Evolutionary conservation across 345 rosid genomes (phyloP), one percentile per base, ranked within the genome.

Genomic region (Zanthoxylum bungeanum): DNA sequence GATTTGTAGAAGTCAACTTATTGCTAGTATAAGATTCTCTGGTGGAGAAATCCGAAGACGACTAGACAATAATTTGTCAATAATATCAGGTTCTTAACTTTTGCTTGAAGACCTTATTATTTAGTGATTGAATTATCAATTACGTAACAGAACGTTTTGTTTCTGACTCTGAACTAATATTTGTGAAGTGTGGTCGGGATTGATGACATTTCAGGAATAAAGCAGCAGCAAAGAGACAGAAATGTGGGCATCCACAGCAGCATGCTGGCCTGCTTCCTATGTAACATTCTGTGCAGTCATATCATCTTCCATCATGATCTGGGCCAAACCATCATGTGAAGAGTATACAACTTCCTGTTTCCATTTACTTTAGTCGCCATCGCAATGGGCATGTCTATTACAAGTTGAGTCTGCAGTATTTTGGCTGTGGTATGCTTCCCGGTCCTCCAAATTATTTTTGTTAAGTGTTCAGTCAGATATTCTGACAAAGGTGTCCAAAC

Each of bases 211-310:
- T 59, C 9, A 19, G 28, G 30, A 31, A 30, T 5, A 91, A 87
- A 73, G 96, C 89, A 78, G 87, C 88, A 55, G 93, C 95, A 12
- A 92, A 86, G 50, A 85, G 93, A 31, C 98, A 94, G 83, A 85
- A 85, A 74, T 81, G 24, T 31, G 0, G 22, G 84, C n/a, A 55
- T 7, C 25, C 28, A 11, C 19, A 10, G 33, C 97, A 88, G 79
- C 93, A 88, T 36, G 50, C 83, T 55, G 79, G n/a, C n/a, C n/a
- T n/a, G n/a, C n/a, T n/a, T n/a, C n/a, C n/a, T n/a, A n/a, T n/a
- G n/a, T n/a, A n/a, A n/a, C n/a, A n/a, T n/a, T n/a, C n/a, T n/a
- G n/a, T n/a, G n/a, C n/a, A n/a, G n/a, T n/a, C n/a, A n/a, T n/a
- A n/a, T n/a, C n/a, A n/a, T n/a, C n/a, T n/a, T n/a, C n/a, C n/a